phyloP scores from a whole-genome alignment of 768 basidiomycete species.

The Hericium erinaceus region DNA sequence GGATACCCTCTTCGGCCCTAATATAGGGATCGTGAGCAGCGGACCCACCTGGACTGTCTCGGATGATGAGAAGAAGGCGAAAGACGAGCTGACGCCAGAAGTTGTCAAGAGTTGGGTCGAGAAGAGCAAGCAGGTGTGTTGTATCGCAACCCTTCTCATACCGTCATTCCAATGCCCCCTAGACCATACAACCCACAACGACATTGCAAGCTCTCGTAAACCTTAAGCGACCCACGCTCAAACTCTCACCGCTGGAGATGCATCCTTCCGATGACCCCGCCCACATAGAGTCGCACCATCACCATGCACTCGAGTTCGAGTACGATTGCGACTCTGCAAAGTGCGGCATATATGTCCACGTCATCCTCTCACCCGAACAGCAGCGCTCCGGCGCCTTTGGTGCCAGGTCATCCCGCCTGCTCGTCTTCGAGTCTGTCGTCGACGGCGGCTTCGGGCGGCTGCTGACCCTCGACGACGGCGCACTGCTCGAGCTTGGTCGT shows the following conservation, averaged over 20 bases:
- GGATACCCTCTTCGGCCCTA: conserved; percentile 86
- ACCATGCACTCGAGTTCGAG: conserved; percentile 81
- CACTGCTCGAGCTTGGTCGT: conserved; percentile 71
- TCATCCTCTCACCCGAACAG: conserved; percentile 59
- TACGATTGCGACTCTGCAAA: conserved; percentile 88
- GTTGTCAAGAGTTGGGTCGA: conserved; percentile 78
- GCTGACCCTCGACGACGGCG: conserved; percentile 69
- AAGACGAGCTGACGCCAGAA: conserved; percentile 73
- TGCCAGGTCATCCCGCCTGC: conserved; percentile 31
- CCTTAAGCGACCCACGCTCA: conserved; percentile 82
- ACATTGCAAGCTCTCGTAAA: conserved; percentile 93
- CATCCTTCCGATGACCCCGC: conserved; percentile 34
- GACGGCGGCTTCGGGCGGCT: conserved; percentile 77
- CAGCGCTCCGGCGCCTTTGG: conserved; percentile 32
- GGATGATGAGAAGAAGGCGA: conserved; percentile 50
- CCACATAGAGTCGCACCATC: conserved; percentile 41
- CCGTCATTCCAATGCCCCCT: not conserved
- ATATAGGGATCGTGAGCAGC: conserved; percentile 66
- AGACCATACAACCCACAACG: conserved; percentile 81
- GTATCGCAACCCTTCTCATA: not conserved
- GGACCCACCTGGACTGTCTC: conserved; percentile 64
- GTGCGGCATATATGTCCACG: conserved; percentile 71
- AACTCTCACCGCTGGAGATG: conserved; percentile 54
- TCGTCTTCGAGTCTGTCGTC: conserved; percentile 55
- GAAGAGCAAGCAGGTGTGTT: conserved; percentile 75